Evolutionary conservation across 805 yeast species (phyloP), one percentile per base, ranked within the genome.

Genomic region (Scheffersomyces coipomensis): DNA sequence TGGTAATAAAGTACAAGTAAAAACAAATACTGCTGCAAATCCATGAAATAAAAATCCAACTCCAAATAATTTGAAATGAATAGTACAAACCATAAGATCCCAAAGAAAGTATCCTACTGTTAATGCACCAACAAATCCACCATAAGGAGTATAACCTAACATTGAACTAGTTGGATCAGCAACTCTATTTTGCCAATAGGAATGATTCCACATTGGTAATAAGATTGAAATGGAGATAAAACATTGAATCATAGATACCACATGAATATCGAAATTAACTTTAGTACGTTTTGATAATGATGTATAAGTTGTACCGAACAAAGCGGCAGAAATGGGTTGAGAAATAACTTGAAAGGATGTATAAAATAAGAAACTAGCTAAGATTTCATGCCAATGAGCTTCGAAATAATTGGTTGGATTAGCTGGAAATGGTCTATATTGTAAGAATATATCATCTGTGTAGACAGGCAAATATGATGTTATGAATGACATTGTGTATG

Each of bases 101-200:
- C 99, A 93, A 17, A 88, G 49, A 58, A 93, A 93, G 66, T 93
- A 93, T 2, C 98, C 99, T 8, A 73, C 56, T 8, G 95, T 82
- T 40, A 83, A 54, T 1, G 97, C 73, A 11, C 83, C 67, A 5
- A 85, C 85, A 52, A 90, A 71, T 0, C 88, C 88, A 1, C 82
- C 81, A 55, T 79, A 85, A n/a, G 87, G 86, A 38, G 83, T 79
- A 55, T 78, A 75, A 33, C 88, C 90, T n/a, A 77, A 66, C 18
- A 86, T 64, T 7, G 70, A 53, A 29, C 34, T 29, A 18, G 39
- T 27, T 5, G 84, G 74, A 53, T 82, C 78, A 10, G 55, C 50
- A 4, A 51, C 46, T 21, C 64, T 47, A 38, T 67, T 60, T 33
- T 44, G 48, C 42, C 78, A 69, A 35, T 68, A 56, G 8, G 76